These are phyloP conservation scores for Fusarium denticulatum DNA, from an alignment of 2,329 filamentous ascomycete genomes.

Conservation along the genomic window DNA sequence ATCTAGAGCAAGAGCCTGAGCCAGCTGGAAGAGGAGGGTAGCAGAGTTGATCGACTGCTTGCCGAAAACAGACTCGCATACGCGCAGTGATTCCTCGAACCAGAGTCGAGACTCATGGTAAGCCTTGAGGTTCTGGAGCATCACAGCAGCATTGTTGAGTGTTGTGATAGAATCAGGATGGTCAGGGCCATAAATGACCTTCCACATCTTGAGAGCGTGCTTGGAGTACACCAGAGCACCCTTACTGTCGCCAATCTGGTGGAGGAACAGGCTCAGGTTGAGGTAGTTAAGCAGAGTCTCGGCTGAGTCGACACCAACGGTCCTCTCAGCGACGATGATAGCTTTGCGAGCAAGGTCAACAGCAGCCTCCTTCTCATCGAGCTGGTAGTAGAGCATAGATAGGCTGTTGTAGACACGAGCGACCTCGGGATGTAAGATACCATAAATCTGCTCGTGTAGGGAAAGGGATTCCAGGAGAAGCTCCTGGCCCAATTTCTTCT, in stretches of 20 bases:
- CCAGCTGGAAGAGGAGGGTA: conserved; percentile 95
- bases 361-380: conserved; percentile 97
- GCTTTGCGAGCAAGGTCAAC: conserved; percentile 96
- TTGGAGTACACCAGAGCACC: conserved; percentile 88
- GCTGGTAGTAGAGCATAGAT: conserved; percentile 94
- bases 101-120: conserved; percentile 95
- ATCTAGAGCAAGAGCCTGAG: conserved; percentile 94
- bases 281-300: conserved; percentile 96
- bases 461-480: conserved; percentile 95
- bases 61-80: conserved; percentile 91
- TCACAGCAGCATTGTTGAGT: conserved; percentile 97
- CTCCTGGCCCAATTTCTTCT: conserved; percentile 96
- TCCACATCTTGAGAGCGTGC: conserved; percentile 95
- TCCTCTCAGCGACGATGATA: conserved; percentile 94
- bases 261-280: conserved; percentile 93
- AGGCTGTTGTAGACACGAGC: conserved; percentile 94
- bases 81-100: conserved; percentile 92
- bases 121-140: conserved; percentile 94
- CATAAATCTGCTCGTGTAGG: conserved; percentile 98
- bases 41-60: conserved; percentile 91
- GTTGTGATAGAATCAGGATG: conserved; percentile 99
- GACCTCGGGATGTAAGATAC: conserved; percentile 95
- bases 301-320: conserved; percentile 89
- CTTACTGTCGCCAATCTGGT: conserved; percentile 90
- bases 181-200: conserved; percentile 91